Evolutionary conservation across 805 yeast species (phyloP).

Genomic region (Yarrowia bubula): DNA sequence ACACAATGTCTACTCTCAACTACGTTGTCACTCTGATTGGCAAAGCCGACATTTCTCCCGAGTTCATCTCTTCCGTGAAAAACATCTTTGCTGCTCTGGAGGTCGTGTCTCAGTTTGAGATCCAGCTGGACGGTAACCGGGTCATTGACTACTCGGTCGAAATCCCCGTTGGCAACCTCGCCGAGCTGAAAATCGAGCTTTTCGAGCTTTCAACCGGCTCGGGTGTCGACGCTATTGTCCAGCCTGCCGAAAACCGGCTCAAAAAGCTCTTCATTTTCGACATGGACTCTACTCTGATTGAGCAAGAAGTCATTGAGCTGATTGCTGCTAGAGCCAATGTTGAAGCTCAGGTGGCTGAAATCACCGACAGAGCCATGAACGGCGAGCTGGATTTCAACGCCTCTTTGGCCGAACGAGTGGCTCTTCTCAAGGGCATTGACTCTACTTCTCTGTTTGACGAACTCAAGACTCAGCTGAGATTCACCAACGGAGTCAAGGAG

Average conservation of each 20-base stretch:
- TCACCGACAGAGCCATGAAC: conserved; percentile 94
- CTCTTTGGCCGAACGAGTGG: conserved; percentile 72
- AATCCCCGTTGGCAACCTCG: conserved; percentile 30
- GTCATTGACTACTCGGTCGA: conserved; percentile 44
- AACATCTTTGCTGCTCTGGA: neutral
- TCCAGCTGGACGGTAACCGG: conserved; percentile 36
- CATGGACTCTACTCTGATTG: conserved; percentile 95
- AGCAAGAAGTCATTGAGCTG: conserved; percentile 94
- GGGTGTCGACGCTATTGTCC: conserved; percentile 47
- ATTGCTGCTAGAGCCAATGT: conserved; percentile 94
- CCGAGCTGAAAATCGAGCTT: conserved; percentile 29
- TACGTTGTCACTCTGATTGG: conserved; percentile 13
- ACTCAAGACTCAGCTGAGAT: conserved; percentile 60
- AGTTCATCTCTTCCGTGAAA: neutral
- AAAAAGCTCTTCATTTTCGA: conserved; percentile 78
- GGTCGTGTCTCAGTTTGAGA: conserved; percentile 20
- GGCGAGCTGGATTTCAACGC: conserved; percentile 91
- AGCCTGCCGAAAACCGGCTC: conserved; percentile 41
- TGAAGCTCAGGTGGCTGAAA: conserved; percentile 79
- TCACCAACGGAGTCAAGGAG: conserved; percentile 86
- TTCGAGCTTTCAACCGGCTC: conserved; percentile 35
- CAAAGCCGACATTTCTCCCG: neutral
- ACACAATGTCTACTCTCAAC: neutral
- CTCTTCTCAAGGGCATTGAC: conserved; percentile 77
- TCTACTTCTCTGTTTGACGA: conserved; percentile 71